phyloP scores from a whole-genome alignment of 2,329 filamentous ascomycete species.

The Stagonosporopsis cucurbitacearum region DNA sequence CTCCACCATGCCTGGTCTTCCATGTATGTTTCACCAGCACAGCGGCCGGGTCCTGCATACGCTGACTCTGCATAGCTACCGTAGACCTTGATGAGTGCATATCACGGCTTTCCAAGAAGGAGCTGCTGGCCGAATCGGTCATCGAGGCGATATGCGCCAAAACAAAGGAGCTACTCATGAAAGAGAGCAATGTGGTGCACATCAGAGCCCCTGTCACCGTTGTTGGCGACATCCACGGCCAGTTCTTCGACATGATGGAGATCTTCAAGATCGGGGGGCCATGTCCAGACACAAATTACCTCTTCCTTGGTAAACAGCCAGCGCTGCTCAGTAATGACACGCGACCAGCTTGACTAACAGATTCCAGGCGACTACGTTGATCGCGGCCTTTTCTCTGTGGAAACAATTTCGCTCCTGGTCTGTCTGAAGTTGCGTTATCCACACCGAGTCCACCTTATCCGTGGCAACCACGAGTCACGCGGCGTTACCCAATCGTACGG shows the following conservation, averaged over 20 bases:
- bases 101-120: constrained; percentile 93
- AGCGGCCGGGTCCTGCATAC: constrained; percentile 5
- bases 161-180: constrained; percentile 98
- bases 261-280: constrained; percentile 98
- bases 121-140: constrained; percentile 94
- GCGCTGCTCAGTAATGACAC: constrained; percentile 18
- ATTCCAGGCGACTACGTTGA: constrained; percentile 92
- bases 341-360: constrained; percentile 26
- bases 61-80: constrained; percentile 67
- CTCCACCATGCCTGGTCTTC: constrained; percentile 58
- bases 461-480: constrained; percentile 96
- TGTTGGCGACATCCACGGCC: constrained; percentile 97
- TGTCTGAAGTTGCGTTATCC: constrained; percentile 98
- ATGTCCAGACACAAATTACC: constrained; percentile 97
- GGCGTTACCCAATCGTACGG: constrained; percentile 98
- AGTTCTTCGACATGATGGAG: constrained; percentile 99
- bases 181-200: constrained; percentile 99
- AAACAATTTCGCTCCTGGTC: constrained; percentile 96
- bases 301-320: constrained; percentile 78
- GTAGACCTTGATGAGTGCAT: constrained; percentile 99
- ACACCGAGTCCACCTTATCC: constrained; percentile 91
- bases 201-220: constrained; percentile 95
- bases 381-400: constrained; percentile 96
- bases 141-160: constrained; percentile 99
- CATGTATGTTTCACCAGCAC: constrained; percentile 49